Conservation (phyloP, 1,284 basidiomycete genomes). For the Ganoderma sp. region DNA sequence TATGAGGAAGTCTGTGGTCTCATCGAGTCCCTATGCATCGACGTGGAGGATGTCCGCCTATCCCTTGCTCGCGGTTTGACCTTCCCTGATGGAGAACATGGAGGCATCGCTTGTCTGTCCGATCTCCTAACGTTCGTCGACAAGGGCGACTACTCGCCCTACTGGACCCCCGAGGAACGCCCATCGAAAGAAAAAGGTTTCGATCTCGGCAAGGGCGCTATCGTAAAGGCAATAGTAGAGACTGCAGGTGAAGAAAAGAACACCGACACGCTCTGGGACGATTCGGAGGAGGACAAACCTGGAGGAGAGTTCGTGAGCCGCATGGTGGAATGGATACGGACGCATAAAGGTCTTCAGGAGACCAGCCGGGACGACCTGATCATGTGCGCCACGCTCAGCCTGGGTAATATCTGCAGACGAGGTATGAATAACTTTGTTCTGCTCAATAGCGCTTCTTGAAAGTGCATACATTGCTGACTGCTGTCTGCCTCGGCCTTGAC, state of each 20-base stretch:
- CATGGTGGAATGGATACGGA: constrained; percentile 80
- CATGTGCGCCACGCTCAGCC: constrained; percentile 80
- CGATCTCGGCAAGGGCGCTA: constrained; percentile 80
- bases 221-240: constrained; percentile 86
- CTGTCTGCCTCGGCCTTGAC: constrained; percentile 7
- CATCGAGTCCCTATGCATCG: constrained; percentile 77
- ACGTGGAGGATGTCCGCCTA: constrained; percentile 74
- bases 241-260: constrained; percentile 84
- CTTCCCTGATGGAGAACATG: constrained; percentile 59
- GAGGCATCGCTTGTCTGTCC: constrained; percentile 62
- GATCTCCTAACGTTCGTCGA: constrained; percentile 77
- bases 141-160: constrained; percentile 63
- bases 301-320: constrained; percentile 75
- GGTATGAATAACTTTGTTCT: constrained; percentile 52
- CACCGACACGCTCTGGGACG: constrained; percentile 74
- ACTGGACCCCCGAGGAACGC: constrained; percentile 57
- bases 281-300: constrained; percentile 57
- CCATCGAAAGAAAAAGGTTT: constrained; percentile 70
- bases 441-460: constrained; percentile 12
- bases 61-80: constrained; percentile 71
- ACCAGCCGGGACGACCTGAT: constrained; percentile 73
- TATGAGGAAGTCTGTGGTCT: constrained; percentile 76
- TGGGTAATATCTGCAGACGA: constrained; percentile 82
- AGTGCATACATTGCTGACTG: constrained; percentile 20
- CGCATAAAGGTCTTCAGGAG: constrained; percentile 46